Conservation (phyloP, 768 basidiomycete genomes). For the Podaxis sp. region DNA sequence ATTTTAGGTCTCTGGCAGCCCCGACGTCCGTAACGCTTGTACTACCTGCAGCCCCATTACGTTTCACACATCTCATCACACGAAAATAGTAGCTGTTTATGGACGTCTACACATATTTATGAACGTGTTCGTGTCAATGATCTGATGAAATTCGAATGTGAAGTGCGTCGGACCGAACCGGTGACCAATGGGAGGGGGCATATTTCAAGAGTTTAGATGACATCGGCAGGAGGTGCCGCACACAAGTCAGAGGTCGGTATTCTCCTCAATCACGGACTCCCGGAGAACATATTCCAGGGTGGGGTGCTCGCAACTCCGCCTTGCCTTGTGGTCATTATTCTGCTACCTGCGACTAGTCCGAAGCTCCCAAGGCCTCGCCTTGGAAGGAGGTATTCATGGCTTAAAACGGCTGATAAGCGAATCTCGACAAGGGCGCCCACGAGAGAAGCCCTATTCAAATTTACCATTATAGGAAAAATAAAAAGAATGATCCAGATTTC, state of each 20-base stretch:
- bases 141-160: slow-evolving; percentile 4
- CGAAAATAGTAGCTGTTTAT: not conserved
- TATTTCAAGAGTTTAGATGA: not conserved
- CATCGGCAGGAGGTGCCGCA: not conserved
- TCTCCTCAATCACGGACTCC: not conserved
- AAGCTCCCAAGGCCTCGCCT: not conserved
- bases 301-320: not conserved
- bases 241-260: not conserved
- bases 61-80: not conserved
- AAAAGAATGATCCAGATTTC: not conserved
- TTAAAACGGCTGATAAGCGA: not conserved
- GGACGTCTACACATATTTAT: not conserved
- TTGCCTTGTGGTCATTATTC: not conserved
- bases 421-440: not conserved
- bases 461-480: not conserved
- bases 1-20: not conserved
- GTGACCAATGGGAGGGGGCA: not conserved
- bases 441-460: not conserved
- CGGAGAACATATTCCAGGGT: not conserved
- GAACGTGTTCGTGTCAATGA: not conserved
- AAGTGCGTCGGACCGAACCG: not conserved
- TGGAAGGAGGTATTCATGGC: not conserved
- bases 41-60: not conserved
- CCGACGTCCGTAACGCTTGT: not conserved
- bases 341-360: not conserved